Evolutionary conservation across 495 filamentous ascomycete species (phyloP).

Genomic region (Chaetomium fimeti): DNA sequence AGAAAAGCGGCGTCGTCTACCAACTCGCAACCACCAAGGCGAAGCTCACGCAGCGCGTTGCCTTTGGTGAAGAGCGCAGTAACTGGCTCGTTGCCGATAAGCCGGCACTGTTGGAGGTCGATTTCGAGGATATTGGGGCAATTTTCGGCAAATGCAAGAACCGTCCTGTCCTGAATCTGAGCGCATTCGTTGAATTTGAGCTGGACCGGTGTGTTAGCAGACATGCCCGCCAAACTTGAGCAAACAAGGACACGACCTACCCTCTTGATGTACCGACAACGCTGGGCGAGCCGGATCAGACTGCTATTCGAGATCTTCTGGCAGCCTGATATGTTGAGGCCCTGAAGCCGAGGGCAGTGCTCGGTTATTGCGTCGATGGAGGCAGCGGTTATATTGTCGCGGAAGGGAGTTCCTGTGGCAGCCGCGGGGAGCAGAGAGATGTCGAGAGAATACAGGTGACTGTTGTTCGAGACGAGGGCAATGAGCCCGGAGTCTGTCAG

Average conservation of each 20-base stretch:
- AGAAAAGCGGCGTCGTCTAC: slow-evolving; percentile 86
- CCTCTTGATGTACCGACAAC: slow-evolving; percentile 82
- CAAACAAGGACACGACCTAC: slow-evolving; percentile 49
- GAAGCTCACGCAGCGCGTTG: slow-evolving; percentile 80
- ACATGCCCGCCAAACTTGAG: neutral
- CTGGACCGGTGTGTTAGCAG: slow-evolving; percentile 49
- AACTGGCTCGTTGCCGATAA: slow-evolving; percentile 76
- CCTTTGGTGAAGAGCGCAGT: slow-evolving; percentile 73
- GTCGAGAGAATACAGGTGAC: slow-evolving; percentile 83
- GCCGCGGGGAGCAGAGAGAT: slow-evolving; percentile 64
- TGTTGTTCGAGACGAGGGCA: slow-evolving; percentile 74
- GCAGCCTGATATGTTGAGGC: slow-evolving; percentile 89
- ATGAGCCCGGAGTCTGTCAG: slow-evolving; percentile 82
- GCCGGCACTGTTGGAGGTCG: slow-evolving; percentile 82
- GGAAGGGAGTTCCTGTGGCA: neutral
- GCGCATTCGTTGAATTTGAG: slow-evolving; percentile 90
- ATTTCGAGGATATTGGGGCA: slow-evolving; percentile 95
- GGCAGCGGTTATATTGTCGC: slow-evolving; percentile 70
- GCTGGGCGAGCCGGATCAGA: slow-evolving; percentile 75
- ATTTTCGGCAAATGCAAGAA: slow-evolving; percentile 79
- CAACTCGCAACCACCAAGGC: slow-evolving; percentile 76
- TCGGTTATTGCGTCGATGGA: slow-evolving; percentile 77
- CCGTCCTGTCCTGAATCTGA: slow-evolving; percentile 73
- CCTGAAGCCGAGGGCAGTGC: slow-evolving; percentile 82
- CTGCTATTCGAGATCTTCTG: slow-evolving; percentile 80